These are phyloP conservation scores for Plasmodium blacklocki DNA, from an alignment of 169 alveolate genomes.

Conservation along the genomic window DNA sequence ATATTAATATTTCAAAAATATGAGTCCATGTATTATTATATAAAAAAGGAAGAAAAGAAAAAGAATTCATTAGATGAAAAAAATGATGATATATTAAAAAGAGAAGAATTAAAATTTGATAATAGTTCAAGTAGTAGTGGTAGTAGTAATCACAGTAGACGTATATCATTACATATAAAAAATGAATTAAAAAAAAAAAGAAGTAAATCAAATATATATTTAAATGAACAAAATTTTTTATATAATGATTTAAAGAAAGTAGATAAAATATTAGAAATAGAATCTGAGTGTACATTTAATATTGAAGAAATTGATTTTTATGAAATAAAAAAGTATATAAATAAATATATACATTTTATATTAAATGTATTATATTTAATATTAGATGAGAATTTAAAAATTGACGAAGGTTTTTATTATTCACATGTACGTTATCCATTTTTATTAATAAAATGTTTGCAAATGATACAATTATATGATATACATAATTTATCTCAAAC, in stretches of 20 bases:
- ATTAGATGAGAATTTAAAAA: conserved; percentile 58
- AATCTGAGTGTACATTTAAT: conserved; percentile 61
- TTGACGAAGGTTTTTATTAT: conserved; percentile 58
- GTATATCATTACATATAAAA: conserved; percentile 41
- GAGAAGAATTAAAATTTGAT: conserved; percentile 4
- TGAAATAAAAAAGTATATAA: conserved; percentile 50
- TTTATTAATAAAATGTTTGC: conserved; percentile 48
- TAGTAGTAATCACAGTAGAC: background rate
- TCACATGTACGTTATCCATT: conserved; percentile 48
- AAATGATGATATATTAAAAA: conserved; percentile 15
- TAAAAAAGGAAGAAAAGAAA: conserved; percentile 28
- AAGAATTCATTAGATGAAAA: conserved; percentile 1
- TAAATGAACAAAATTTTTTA: conserved; percentile 31
- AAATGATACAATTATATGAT: conserved; percentile 59
- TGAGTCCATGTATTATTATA: conserved; percentile 16
- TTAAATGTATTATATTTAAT: conserved; percentile 36
- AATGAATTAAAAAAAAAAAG: conserved; percentile 24
- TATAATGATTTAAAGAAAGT: conserved; percentile 52
- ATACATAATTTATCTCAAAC: conserved; percentile 20
- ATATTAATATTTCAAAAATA: conserved; percentile 65
- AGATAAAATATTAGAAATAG: conserved; percentile 56
- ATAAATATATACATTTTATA: conserved; percentile 54
- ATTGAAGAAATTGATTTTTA: conserved; percentile 38
- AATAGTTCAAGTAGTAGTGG: background rate
- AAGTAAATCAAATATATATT: conserved; percentile 1